A percentile compares a stretch with the other conserved stretches of the same genome.
These are phyloP conservation scores for Pichia sp. DNA, from an alignment of 1,139 yeast genomes.

Conservation along the genomic window DNA sequence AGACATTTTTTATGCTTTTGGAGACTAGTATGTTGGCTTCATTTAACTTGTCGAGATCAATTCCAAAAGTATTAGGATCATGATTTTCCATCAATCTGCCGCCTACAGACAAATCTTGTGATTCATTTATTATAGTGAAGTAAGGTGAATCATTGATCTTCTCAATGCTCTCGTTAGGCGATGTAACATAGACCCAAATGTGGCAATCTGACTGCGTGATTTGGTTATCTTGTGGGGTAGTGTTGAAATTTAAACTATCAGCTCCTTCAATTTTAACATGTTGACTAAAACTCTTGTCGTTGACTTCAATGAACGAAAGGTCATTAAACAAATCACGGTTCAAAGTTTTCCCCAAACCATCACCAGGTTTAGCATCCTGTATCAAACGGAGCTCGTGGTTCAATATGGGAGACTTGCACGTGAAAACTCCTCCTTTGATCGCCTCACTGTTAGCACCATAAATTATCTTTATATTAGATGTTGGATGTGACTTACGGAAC, in stretches of 20 bases:
- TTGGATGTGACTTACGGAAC: conserved; percentile 13
- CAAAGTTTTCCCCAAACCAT: conserved; percentile 17
- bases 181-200: conserved; percentile 27
- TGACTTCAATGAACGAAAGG: conserved; percentile 29
- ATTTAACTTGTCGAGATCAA: conserved; percentile 27
- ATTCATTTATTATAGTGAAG: conserved; percentile 19
- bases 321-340: conserved; percentile 28
- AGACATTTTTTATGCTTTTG: conserved; percentile 26
- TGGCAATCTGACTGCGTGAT: conserved; percentile 23
- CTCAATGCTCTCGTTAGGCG: conserved; percentile 21
- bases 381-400: conserved; percentile 27
- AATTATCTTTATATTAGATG: conserved; percentile 18
- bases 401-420: conserved; percentile 29
- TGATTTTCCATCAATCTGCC: conserved; percentile 8
- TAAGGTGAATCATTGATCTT: conserved; percentile 25
- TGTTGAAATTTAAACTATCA: conserved; percentile 14
- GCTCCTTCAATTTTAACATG: conserved; percentile 16
- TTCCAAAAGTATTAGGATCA: conserved; percentile 16
- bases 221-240: conserved; percentile 7
- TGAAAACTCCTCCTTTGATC: conserved; percentile 17
- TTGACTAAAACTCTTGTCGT: conserved; percentile 15
- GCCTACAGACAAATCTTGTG: conserved; percentile 17
- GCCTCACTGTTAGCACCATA: conserved; percentile 15
- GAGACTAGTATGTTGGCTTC: conserved; percentile 28
- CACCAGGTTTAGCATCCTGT: conserved; percentile 27